These are phyloP conservation scores for Sugiyamaella novakii DNA, from an alignment of 1,139 yeast genomes.

Conservation along the genomic window DNA sequence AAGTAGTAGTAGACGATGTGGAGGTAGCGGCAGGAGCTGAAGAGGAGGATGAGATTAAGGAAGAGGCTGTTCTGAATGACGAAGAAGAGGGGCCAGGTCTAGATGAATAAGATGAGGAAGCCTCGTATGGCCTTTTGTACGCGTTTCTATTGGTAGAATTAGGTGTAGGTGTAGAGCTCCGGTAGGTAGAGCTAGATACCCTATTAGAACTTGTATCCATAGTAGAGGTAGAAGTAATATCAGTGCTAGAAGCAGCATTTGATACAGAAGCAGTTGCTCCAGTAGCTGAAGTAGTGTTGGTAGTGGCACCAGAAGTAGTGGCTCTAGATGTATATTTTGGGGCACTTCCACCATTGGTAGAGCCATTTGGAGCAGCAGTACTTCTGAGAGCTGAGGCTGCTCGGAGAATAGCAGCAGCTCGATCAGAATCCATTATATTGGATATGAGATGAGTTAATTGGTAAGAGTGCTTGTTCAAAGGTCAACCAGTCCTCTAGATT, in stretches of 20 bases:
- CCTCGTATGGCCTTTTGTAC: constrained; percentile 1
- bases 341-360: constrained; percentile 4
- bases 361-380: neutral
- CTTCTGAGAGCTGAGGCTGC: constrained; percentile 16
- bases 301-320: neutral
- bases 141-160: neutral
- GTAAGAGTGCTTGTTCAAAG: too few relatives aligned
- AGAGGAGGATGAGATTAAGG: constrained; percentile 3
- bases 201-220: neutral
- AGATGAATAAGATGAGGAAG: too few relatives aligned
- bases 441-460: too few relatives aligned
- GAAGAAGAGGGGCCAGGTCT: constrained; percentile 6
- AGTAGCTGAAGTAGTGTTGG: neutral
- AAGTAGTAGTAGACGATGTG: neutral
- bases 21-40: neutral
- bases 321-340: too few relatives aligned
- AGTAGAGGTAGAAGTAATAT: constrained; percentile 2
- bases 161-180: neutral
- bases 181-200: neutral
- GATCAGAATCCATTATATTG: constrained; percentile 21
- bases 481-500: too few relatives aligned
- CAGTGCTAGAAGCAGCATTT: neutral
- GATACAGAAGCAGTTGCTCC: neutral
- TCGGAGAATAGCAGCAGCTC: constrained; percentile 20
- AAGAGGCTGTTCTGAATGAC: neutral